Conservation (phyloP, 2,329 filamentous ascomycete species). For the Botrytis medusae region DNA sequence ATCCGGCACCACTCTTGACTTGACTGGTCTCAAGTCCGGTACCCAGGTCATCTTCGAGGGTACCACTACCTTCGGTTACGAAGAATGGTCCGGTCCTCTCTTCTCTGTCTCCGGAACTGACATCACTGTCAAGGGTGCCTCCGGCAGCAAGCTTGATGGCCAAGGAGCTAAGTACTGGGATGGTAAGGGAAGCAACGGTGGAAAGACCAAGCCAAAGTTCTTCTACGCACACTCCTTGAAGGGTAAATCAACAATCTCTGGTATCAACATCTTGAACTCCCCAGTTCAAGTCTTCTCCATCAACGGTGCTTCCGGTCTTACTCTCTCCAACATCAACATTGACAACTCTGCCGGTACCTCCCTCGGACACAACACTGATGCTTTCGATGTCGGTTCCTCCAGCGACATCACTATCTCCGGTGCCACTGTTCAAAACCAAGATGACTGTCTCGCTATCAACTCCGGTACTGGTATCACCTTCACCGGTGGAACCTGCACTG, state of each 20-base stretch:
- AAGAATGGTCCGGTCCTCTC: conserved; percentile 64
- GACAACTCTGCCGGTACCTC: conserved; percentile 54
- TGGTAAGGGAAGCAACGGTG: conserved; percentile 57
- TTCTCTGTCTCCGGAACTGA: conserved; percentile 44
- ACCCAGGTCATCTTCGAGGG: conserved; percentile 62
- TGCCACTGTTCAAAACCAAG: conserved; percentile 56
- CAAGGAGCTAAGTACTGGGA: conserved; percentile 55
- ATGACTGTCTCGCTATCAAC: conserved; percentile 60
- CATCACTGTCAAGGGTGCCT: conserved; percentile 33
- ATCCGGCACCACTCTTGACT: conserved; percentile 57
- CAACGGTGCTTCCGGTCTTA: conserved; percentile 46
- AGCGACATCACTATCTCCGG: conserved; percentile 51
- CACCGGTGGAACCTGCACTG: conserved; percentile 35
- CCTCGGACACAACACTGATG: conserved; percentile 55
- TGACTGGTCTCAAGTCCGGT: conserved; percentile 52
- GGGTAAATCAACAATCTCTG: conserved; percentile 48
- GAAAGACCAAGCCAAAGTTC: conserved; percentile 63
- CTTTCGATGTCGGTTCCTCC: conserved; percentile 51
- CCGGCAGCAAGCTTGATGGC: conserved; percentile 50
- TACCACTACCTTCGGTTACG: conserved; percentile 65
- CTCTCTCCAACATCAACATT: conserved; percentile 52
- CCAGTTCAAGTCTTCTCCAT: conserved; percentile 54
- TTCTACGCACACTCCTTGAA: conserved; percentile 55
- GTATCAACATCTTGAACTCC: conserved; percentile 53
- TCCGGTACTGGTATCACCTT: conserved; percentile 46